Base-by-base conservation (phyloP, 164 flowering plant genomes). In the Vitis amurensis region DNA sequence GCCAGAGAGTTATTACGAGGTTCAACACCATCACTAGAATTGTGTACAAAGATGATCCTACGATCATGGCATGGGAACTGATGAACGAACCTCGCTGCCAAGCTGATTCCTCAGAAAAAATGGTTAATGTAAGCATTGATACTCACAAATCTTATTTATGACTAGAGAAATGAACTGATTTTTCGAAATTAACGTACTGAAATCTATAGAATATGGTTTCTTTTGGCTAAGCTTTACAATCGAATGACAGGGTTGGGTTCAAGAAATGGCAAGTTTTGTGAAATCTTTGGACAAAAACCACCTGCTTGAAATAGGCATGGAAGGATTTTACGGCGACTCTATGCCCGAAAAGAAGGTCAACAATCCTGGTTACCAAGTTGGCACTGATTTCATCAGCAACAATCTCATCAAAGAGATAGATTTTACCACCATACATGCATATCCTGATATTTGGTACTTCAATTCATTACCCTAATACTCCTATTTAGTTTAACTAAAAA, bases 71-170 rank as follows among this genome's bases (percentile, higher is more conserved):
- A 19, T 85, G 89, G 89, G 89, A 85, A 58, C 81, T 85, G 1
- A 83, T 85, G 72, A 85, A 85, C n/a, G 87, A 83, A 57, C 87
- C 89, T 2, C 82, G 89, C 9, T 80, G 87, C 76, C 58, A 77
- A 49, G 55, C 50, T n/a, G 89, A 85, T 66, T n/a, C 27, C 67
- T 83, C 87, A 14, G 89, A 85, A 13, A 66, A 55, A 2, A 78
- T 81, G 11, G 15, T 85, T 4, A 61, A 83, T 6, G 86, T 85
- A 30, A 23, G 44, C 44, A 0, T 37, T 37, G 44, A 37, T 3
- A 3, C 44, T 37, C 44, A 37, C 44, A 37, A 3, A 37, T 37
- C 6, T 37, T 37, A 37, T 37, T 4, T 37, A 37, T 37, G 7
- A 37, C 44, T 6, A 37, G 27, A 37, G 44, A 37, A 37, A 37